Evolutionary conservation across 352 stramenopile species (phyloP).

Genomic region (Globisporangium megalacanthum): DNA sequence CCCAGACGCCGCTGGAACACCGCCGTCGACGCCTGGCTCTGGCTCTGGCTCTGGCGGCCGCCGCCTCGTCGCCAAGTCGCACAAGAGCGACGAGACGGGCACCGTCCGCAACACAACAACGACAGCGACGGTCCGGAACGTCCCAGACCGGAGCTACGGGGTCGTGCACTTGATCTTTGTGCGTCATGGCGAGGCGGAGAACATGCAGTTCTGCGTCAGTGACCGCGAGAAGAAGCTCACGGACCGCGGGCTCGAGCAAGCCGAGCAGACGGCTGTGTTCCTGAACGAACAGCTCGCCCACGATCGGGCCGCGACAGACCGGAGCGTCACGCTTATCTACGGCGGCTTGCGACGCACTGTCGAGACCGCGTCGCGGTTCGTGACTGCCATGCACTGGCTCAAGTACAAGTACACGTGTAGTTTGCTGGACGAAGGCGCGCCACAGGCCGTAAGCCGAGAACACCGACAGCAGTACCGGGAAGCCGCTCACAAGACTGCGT

Average conservation of each 20-base stretch:
- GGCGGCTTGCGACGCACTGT: conserved; percentile 56
- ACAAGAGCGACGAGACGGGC: neutral
- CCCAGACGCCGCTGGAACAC: conserved; percentile 3
- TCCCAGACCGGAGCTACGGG: conserved; percentile 15
- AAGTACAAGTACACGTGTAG: conserved; percentile 54
- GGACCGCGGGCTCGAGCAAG: conserved; percentile 47
- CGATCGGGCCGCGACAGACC: conserved; percentile 12
- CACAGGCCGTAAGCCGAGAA: conserved; percentile 41
- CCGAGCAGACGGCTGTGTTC: conserved; percentile 40
- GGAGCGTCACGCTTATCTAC: conserved; percentile 62
- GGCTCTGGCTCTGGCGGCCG: neutral
- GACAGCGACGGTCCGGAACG: too few species aligned
- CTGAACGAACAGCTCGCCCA: conserved; percentile 43
- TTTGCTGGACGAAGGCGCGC: conserved; percentile 69
- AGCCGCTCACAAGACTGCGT: conserved; percentile 74
- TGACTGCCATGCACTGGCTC: conserved; percentile 63
- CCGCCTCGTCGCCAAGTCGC: neutral
- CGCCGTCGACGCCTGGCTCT: neutral
- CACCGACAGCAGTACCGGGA: conserved; percentile 68
- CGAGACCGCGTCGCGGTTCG: conserved; percentile 58
- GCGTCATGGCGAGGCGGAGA: conserved; percentile 72
- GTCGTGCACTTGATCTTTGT: conserved; percentile 68
- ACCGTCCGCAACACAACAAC: neutral
- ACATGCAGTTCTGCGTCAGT: conserved; percentile 77
- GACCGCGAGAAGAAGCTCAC: conserved; percentile 76